These are phyloP conservation scores for Combretum micranthum DNA, from an alignment of 345 rosid species.

Conservation along the genomic window DNA sequence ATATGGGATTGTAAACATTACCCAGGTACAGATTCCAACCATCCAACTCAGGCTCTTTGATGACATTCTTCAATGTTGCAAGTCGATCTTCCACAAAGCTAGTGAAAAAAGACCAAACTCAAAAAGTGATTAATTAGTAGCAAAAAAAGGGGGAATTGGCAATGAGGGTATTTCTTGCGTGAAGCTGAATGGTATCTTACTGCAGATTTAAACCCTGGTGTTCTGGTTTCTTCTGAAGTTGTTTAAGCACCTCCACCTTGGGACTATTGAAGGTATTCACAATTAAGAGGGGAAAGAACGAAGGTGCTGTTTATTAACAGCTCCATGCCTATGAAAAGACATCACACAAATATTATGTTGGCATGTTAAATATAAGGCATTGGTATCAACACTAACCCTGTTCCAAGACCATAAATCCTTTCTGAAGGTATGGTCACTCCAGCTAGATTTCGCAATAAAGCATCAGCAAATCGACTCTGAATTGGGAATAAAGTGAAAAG, in stretches of 20 bases:
- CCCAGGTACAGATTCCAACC: conserved; percentile 85
- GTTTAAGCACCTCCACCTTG: conserved; percentile 80
- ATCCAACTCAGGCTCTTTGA: conserved; percentile 72
- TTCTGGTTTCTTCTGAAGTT: conserved; percentile 69
- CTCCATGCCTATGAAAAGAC: too few species aligned
- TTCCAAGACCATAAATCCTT: conserved; percentile 68
- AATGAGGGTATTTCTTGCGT: neutral
- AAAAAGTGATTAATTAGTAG: too few species aligned
- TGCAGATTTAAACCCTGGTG: conserved; percentile 64
- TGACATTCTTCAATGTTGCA: conserved; percentile 84
- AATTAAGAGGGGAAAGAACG: neutral
- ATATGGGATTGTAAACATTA: conserved; percentile 12
- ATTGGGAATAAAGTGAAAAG: neutral
- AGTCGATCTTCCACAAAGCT: conserved; percentile 95
- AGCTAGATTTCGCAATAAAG: conserved; percentile 57
- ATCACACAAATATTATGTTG: too few species aligned
- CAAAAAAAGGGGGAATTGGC: too few species aligned
- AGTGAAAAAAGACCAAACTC: conserved; percentile 11
- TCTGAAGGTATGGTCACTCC: conserved; percentile 72
- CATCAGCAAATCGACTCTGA: conserved; percentile 83
- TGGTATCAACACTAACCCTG: conserved; percentile 48
- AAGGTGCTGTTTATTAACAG: too few species aligned
- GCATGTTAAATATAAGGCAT: too few species aligned
- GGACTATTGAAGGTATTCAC: conserved; percentile 28
- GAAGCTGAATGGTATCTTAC: conserved; percentile 25